These are phyloP conservation scores for Saccharum officinarum DNA, from an alignment of 176 grass and related monocot species.

Conservation along the genomic window DNA sequence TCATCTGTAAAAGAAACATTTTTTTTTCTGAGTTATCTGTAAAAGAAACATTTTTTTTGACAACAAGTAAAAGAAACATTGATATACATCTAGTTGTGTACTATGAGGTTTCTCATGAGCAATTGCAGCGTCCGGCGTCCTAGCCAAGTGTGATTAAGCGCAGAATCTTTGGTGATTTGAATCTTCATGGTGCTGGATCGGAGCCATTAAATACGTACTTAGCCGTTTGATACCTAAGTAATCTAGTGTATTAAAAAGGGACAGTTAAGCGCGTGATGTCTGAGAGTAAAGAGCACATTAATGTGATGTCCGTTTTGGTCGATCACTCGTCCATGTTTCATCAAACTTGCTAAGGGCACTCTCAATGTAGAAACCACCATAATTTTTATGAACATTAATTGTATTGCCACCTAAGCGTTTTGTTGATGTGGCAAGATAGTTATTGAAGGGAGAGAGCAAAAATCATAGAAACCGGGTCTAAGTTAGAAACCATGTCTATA, in stretches of 20 bases:
- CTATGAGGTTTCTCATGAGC: not conserved
- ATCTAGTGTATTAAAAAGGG: slow-evolving; percentile 31
- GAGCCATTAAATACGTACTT: slow-evolving; percentile 26
- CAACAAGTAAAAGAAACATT: not conserved
- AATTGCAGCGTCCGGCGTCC: not conserved
- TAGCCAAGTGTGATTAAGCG: not conserved
- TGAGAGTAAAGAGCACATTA: slow-evolving; percentile 37
- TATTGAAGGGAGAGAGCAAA: no score
- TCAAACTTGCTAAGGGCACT: not conserved
- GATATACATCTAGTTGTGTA: not conserved
- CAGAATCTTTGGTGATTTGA: slow-evolving; percentile 29
- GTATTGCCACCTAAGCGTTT: no score
- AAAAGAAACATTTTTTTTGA: no score
- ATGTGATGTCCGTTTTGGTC: slow-evolving; percentile 35
- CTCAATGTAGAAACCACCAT: no score
- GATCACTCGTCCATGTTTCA: not conserved
- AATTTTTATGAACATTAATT: no score
- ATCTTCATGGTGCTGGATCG: slow-evolving; percentile 19
- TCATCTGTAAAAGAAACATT: no score
- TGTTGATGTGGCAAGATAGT: no score
- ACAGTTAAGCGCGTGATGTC: not conserved
- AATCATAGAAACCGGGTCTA: no score
- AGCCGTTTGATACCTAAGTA: slow-evolving; percentile 5
- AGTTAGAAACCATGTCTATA: no score
- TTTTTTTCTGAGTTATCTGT: no score